Conservation (phyloP, 163 green algal genomes). For the Chloroidium sp. region DNA sequence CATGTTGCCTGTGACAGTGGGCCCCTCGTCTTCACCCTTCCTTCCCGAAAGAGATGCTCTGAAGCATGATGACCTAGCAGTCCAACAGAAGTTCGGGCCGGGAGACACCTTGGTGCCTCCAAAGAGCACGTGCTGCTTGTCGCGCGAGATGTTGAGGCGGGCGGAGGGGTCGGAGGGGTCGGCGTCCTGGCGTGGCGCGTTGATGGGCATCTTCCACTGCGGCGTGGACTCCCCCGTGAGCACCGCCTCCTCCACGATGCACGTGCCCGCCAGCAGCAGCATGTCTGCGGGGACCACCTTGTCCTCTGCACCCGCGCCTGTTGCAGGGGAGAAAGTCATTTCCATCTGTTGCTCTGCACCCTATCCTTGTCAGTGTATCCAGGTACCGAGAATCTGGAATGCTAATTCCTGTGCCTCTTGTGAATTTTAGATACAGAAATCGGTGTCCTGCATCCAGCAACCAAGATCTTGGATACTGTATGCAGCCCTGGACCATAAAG, state of each 20-base stretch:
- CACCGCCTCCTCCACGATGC: constrained; percentile 93
- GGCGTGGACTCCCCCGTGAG: constrained; percentile 92
- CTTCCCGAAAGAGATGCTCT: too few relatives aligned
- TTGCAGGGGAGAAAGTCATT: not conserved
- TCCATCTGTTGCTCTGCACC: not conserved
- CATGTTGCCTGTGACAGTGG: too few relatives aligned
- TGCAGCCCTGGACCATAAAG: too few relatives aligned
- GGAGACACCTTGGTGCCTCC: constrained; percentile 64
- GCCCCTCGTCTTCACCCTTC: too few relatives aligned
- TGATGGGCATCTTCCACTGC: constrained; percentile 83
- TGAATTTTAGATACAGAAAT: too few relatives aligned
- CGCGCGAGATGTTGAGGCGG: constrained; percentile 34
- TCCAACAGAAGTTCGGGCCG: too few relatives aligned
- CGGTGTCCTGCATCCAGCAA: too few relatives aligned
- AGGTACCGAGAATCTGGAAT: not conserved
- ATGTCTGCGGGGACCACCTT: constrained; percentile 77
- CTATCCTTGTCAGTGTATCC: not conserved
- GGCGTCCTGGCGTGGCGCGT: not conserved
- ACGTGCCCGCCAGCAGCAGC: constrained; percentile 81
- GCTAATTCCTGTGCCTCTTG: not conserved
- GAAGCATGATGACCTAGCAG: too few relatives aligned
- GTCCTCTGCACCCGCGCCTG: constrained; percentile 34
- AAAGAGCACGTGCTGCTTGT: constrained; percentile 84
- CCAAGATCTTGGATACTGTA: too few relatives aligned
- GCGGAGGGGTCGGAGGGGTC: not conserved